Base-by-base conservation (phyloP, 805 yeast genomes). In the Cyberlindnera maclurae region DNA sequence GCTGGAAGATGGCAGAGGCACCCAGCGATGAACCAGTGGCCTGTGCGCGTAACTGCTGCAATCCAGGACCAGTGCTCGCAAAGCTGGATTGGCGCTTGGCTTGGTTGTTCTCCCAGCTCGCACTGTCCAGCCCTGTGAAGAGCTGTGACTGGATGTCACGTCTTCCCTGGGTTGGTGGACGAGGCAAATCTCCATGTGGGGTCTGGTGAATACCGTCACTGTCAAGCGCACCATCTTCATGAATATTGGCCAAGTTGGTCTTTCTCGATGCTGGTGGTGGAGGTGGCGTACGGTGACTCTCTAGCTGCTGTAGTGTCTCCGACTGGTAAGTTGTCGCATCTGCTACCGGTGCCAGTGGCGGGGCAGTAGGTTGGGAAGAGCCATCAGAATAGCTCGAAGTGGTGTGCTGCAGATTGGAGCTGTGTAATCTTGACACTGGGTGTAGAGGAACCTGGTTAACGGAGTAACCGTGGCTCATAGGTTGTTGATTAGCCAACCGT, bases 221-320 rank as follows among this genome's bases (percentile, higher is more conserved):
- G 17, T 41, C 44, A 26, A 49, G 47, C 2, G 51, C 49, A 22
- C 51, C 49, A 29, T 56, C 54, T 31, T 57, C 61, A 42, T 60
- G 63, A 43, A 66, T 58, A 39, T 58, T 54, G 15, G 46, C 42
- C 26, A 52, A 36, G 30, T 45, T 42, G 12, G 65, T 67, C 50
- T 73, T 75, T 55, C 81, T 68, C 2, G 79, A 63, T 29, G 71
- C 69, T 15, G 80, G 82, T 26, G 77, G 74, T 30, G 71, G 70
- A 15, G 80, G 82, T 28, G 77, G 74, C 22, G 75, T 69, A 30
- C 63, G 63, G 29, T 59, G 59, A 34, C 54, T 59, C 6, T 55
- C 47, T 26, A 47, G 55, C 16, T 49, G 33, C 2, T 35, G 40
- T 22, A 52, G 50, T 27, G 48, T 50, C 27, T 31, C 33, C 44